A percentile compares a stretch with the other conserved stretches of the same genome.
Evolutionary conservation across 495 filamentous ascomycete genomes (phyloP).

Genomic region (Cercophora scortea): DNA sequence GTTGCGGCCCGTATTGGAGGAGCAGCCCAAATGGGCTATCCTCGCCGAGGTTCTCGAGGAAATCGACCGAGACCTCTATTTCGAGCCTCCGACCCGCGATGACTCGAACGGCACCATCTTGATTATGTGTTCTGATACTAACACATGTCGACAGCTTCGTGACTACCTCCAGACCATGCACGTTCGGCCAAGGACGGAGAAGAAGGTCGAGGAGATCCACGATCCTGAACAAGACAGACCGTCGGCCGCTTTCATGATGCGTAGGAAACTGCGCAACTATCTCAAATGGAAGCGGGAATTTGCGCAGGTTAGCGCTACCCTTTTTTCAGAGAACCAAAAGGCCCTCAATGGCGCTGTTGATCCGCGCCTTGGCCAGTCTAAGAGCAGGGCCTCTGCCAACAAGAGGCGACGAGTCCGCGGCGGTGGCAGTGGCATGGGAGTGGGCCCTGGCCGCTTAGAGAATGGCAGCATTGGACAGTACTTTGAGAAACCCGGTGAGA

Average conservation of each 20-base stretch:
- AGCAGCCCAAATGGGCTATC: slow-evolving; percentile 87
- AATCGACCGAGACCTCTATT: slow-evolving; percentile 85
- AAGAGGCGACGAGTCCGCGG: slow-evolving; percentile 88
- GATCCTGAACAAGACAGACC: slow-evolving; percentile 47
- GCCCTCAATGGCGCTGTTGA: slow-evolving; percentile 57
- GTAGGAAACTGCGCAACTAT: slow-evolving; percentile 77
- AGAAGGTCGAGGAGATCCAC: slow-evolving; percentile 27
- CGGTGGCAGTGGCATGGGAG: slow-evolving; percentile 49
- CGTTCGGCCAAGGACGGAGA: slow-evolving; percentile 47
- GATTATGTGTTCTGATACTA: slow-evolving; percentile 90
- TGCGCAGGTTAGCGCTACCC: slow-evolving; percentile 65
- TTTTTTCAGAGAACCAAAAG: slow-evolving; percentile 73
- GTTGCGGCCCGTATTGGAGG: slow-evolving; percentile 84
- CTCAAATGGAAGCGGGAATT: slow-evolving; percentile 89
- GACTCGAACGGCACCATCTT: slow-evolving; percentile 85
- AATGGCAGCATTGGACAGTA: slow-evolving; percentile 43
- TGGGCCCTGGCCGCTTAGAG: slow-evolving; percentile 36
- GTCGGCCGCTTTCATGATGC: slow-evolving; percentile 82
- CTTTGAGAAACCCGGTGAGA: slow-evolving; percentile 42
- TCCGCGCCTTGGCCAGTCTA: slow-evolving; percentile 33
- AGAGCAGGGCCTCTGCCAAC: slow-evolving; percentile 58
- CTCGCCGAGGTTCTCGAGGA: slow-evolving; percentile 83
- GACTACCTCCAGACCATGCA: slow-evolving; percentile 92
- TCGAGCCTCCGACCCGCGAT: slow-evolving; percentile 66
- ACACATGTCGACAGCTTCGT: slow-evolving; percentile 79